Evolutionary conservation across 2,329 filamentous ascomycete genomes (phyloP).

Genomic region (Phoma sp.): DNA sequence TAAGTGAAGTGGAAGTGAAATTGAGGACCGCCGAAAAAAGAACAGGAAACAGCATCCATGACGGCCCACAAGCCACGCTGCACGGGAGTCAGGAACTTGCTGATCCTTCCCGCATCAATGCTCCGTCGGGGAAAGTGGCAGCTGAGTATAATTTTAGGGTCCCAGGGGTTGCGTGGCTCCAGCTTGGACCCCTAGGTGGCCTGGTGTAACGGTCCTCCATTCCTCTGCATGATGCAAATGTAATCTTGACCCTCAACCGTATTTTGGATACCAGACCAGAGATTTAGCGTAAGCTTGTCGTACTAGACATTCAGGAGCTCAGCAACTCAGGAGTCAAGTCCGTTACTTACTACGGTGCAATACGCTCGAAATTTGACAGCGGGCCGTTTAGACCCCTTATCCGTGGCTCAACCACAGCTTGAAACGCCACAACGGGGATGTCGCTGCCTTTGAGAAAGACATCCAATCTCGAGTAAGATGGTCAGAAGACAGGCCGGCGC

Average conservation of each 20-base stretch:
- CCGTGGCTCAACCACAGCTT: slow-evolving; percentile 1
- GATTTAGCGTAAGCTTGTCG: background rate
- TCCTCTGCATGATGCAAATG: slow-evolving; percentile 1
- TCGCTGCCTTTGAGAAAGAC: background rate
- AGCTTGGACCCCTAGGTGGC: background rate
- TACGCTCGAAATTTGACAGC: slow-evolving; percentile 6
- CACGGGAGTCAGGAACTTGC: slow-evolving; percentile 12
- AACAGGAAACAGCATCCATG: slow-evolving; percentile 14
- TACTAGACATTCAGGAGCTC: background rate
- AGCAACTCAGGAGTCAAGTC: too few relatives aligned
- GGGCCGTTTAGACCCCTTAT: slow-evolving; percentile 10
- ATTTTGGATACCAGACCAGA: background rate
- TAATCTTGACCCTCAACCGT: background rate
- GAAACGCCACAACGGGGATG: slow-evolving; percentile 10
- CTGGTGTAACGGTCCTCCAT: slow-evolving; percentile 10
- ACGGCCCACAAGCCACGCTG: slow-evolving; percentile 13
- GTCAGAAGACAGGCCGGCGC: background rate
- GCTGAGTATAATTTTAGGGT: slow-evolving; percentile 16
- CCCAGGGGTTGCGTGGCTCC: slow-evolving; percentile 18
- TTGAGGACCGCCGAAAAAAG: slow-evolving; percentile 14
- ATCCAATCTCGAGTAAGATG: background rate
- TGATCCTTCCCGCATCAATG: slow-evolving; percentile 19
- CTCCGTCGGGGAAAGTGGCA: slow-evolving; percentile 15
- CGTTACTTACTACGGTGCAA: background rate
- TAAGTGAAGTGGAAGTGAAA: slow-evolving; percentile 8